phyloP scores from a whole-genome alignment of 257 asterid genomes.

The Hygrophila difformis region DNA sequence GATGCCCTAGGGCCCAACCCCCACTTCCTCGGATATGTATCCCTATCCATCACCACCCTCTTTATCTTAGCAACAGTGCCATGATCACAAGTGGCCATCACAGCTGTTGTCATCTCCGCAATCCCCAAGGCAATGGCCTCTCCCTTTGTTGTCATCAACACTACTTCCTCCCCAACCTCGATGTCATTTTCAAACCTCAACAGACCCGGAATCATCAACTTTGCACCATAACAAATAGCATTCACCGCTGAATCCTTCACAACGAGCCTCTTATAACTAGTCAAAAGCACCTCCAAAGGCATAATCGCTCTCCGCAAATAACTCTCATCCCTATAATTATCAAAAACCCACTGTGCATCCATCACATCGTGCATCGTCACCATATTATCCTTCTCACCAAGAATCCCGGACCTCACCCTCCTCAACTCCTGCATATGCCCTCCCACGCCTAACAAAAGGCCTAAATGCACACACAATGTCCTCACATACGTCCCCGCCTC shows the following conservation, averaged over 20 bases:
- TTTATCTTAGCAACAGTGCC: conserved; percentile 80
- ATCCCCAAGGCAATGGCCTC: conserved; percentile 79
- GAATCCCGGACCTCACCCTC: conserved; percentile 74
- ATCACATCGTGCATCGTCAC: conserved; percentile 83
- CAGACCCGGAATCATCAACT: conserved; percentile 79
- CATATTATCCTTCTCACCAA: conserved; percentile 90
- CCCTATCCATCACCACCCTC: conserved; percentile 94
- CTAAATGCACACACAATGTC: conserved; percentile 82
- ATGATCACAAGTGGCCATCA: conserved; percentile 86
- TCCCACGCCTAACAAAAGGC: conserved; percentile 80
- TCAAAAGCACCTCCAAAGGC: conserved; percentile 73
- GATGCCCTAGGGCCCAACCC: conserved; percentile 90
- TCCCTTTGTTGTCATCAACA: conserved; percentile 83
- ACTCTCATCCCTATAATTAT: conserved; percentile 68
- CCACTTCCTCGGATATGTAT: conserved; percentile 89
- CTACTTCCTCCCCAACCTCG: conserved; percentile 71
- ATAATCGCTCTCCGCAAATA: conserved; percentile 77
- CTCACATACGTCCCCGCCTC: conserved; percentile 92
- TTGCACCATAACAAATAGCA: conserved; percentile 82
- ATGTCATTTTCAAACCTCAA: conserved; percentile 83
- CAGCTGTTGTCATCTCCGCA: conserved; percentile 87
- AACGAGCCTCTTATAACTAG: conserved; percentile 78
- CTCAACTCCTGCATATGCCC: conserved; percentile 87
- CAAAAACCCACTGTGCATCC: conserved; percentile 77
- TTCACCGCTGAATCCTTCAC: conserved; percentile 83